These are phyloP conservation scores for Protostelium mycophagum DNA, from an alignment of 78 protist species.

Conservation along the genomic window DNA sequence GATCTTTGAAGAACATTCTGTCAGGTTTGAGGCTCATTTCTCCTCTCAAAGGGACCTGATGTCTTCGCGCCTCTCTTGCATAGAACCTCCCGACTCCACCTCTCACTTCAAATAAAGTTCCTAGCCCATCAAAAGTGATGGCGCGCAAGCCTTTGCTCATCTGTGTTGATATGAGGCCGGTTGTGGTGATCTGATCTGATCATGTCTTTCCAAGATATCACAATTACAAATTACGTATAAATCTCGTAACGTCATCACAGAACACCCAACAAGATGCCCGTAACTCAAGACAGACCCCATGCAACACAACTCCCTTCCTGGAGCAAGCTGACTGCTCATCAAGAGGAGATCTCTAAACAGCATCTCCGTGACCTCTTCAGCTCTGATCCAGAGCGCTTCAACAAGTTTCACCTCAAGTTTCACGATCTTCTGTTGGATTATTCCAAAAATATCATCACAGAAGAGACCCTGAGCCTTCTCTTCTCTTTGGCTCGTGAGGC, in stretches of 20 bases:
- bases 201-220: too few relatives aligned
- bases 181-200: too few relatives aligned
- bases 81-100: neutral
- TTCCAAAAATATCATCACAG: slow-evolving; percentile 70
- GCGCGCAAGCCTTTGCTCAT: neutral
- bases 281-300: neutral
- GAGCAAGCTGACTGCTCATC: slow-evolving; percentile 1
- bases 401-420: slow-evolving; percentile 16
- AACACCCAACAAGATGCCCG: neutral
- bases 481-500: slow-evolving; percentile 32
- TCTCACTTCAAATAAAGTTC: neutral
- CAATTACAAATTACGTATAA: too few relatives aligned
- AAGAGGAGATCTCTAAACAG: neutral
- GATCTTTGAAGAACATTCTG: neutral
- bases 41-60: neutral
- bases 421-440: slow-evolving; percentile 73
- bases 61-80: neutral
- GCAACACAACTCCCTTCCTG: slow-evolving; percentile 7
- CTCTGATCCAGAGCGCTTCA: slow-evolving; percentile 28
- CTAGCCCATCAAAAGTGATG: neutral
- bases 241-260: neutral
- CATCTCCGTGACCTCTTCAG: slow-evolving; percentile 24
- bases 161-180: too few relatives aligned
- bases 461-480: slow-evolving; percentile 66
- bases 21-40: neutral